phyloP scores from a whole-genome alignment of 2,329 filamentous ascomycete species.

The Aspergillus eucalypticola region DNA sequence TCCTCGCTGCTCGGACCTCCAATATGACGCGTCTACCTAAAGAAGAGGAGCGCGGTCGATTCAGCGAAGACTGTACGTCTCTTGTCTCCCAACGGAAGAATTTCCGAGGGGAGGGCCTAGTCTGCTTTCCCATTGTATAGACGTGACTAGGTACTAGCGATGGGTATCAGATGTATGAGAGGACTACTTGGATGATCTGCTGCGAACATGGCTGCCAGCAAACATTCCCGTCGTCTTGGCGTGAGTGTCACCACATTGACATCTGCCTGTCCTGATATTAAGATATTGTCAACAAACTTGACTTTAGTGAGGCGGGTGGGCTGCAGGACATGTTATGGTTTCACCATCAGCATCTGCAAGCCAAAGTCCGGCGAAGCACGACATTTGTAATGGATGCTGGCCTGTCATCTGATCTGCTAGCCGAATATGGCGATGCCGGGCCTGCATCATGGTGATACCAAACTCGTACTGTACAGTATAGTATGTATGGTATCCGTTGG shows the following conservation, averaged over 20 bases:
- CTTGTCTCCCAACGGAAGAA: background rate
- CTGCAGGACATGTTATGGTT: background rate
- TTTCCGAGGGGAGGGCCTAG: background rate
- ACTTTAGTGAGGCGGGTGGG: background rate
- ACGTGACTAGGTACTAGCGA: background rate
- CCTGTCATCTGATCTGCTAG: slow-evolving; percentile 2
- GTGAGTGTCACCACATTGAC: background rate
- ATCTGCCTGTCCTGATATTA: background rate
- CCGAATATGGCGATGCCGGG: slow-evolving; percentile 2
- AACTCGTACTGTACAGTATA: background rate
- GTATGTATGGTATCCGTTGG: background rate
- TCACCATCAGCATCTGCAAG: background rate
- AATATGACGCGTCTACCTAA: background rate
- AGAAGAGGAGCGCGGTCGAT: background rate
- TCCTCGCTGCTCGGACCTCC: background rate
- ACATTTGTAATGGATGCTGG: background rate
- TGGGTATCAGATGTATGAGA: background rate
- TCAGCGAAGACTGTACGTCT: too few species aligned
- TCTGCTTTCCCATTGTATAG: background rate
- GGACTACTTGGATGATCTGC: background rate
- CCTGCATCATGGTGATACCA: background rate
- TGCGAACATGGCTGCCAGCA: background rate
- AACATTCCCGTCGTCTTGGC: background rate
- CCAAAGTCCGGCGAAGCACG: background rate
- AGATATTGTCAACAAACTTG: background rate